A percentile compares a stretch with the other conserved stretches of the same genome.
Evolutionary conservation across 257 asterid species (phyloP).

Genomic region (Solanum chmielewskii): DNA sequence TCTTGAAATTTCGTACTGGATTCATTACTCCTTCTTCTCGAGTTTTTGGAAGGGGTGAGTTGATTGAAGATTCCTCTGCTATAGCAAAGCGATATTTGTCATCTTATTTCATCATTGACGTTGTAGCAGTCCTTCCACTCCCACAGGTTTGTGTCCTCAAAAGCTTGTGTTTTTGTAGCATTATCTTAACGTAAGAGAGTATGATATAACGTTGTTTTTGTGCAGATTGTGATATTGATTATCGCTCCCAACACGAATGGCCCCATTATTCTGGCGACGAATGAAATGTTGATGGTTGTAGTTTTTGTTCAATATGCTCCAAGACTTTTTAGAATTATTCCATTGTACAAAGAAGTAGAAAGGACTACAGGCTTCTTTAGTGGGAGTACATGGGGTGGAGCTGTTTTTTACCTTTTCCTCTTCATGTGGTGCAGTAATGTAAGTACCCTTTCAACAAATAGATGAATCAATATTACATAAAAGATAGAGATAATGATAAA

Average conservation of each 20-base stretch:
- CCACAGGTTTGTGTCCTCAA: conserved; percentile 40
- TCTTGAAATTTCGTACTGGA: conserved; percentile 53
- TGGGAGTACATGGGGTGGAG: conserved; percentile 57
- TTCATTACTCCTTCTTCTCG: conserved; percentile 39
- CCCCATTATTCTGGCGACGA: conserved; percentile 29
- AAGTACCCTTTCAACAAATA: not conserved
- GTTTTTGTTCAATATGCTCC: conserved; percentile 39
- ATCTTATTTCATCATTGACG: conserved; percentile 39
- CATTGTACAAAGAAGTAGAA: conserved; percentile 37
- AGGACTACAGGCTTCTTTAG: conserved; percentile 39
- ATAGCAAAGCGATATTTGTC: conserved; percentile 43
- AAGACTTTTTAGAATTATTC: conserved; percentile 33
- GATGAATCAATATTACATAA: not conserved
- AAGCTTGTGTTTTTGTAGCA: not conserved
- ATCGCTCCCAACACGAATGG: conserved; percentile 10
- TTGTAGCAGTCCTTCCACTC: conserved; percentile 50
- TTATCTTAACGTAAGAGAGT: not conserved
- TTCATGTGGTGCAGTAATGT: conserved; percentile 67
- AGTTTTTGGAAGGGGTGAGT: conserved; percentile 57
- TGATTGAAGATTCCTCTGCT: conserved; percentile 32
- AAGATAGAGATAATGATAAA: not conserved
- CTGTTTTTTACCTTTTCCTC: conserved; percentile 46
- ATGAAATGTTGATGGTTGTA: conserved; percentile 22
- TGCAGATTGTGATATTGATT: conserved; percentile 29
- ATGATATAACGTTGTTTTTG: not conserved